Conservation (phyloP, 345 rosid species). For the Populus euphratica region DNA sequence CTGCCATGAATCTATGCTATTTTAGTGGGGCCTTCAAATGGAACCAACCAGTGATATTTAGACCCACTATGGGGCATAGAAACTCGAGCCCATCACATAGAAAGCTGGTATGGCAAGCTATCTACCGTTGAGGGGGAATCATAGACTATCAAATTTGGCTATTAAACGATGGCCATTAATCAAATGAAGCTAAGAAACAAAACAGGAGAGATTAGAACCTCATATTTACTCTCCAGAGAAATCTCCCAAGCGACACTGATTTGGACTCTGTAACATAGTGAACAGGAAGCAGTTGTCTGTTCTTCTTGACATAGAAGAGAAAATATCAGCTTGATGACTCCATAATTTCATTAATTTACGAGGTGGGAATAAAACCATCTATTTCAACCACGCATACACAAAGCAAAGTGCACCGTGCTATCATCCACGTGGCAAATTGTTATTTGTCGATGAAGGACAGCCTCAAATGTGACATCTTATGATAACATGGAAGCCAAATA, state of each 20-base stretch:
- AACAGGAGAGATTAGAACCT: conserved; percentile 26
- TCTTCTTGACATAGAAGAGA: not conserved
- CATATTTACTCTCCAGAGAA: conserved; percentile 28
- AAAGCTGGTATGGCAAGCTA: conserved; percentile 20
- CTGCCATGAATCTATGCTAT: not conserved
- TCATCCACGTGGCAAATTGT: conserved; percentile 53
- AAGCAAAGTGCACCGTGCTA: conserved; percentile 39
- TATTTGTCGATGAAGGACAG: conserved; percentile 46
- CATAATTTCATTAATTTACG: conserved; percentile 16
- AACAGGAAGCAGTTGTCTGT: conserved; percentile 32
- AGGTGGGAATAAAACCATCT: conserved; percentile 38
- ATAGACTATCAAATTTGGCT: conserved; percentile 16
- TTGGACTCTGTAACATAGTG: conserved; percentile 1
- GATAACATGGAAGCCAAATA: conserved; percentile 27
- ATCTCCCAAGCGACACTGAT: conserved; percentile 8
- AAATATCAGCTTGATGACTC: conserved; percentile 13
- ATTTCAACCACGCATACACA: conserved; percentile 32
- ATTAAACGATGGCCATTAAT: conserved; percentile 28
- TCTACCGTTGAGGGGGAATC: conserved; percentile 18
- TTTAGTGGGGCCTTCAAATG: not conserved
- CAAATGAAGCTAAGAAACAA: conserved; percentile 5
- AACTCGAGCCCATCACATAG: not conserved
- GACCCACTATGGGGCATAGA: conserved; percentile 1
- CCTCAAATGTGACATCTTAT: conserved; percentile 76
- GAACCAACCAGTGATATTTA: not conserved